These are phyloP conservation scores for Geotrichum phurueaensis DNA, from an alignment of 1,139 yeast genomes.

Conservation along the genomic window DNA sequence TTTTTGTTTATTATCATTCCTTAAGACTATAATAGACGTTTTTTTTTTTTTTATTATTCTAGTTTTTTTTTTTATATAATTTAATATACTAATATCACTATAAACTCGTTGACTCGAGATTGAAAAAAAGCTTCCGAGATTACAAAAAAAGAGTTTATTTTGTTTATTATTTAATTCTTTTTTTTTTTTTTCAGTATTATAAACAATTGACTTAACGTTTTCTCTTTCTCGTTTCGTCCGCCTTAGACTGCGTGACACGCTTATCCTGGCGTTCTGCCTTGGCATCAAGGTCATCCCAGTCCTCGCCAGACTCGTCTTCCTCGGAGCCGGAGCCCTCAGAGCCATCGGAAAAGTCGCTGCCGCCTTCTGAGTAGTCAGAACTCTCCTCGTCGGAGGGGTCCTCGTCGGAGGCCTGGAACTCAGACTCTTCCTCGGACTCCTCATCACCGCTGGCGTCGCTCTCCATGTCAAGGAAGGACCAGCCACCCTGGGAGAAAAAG, in stretches of 20 bases:
- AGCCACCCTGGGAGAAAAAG: conserved; percentile 82
- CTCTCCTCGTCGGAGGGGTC: conserved; percentile 29
- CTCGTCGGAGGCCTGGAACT: conserved; percentile 34
- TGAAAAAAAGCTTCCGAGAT: too few relatives aligned
- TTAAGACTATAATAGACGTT: neutral
- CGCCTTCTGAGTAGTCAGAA: conserved; percentile 26
- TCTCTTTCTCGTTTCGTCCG: conserved; percentile 17
- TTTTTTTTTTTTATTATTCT: neutral
- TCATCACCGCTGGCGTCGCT: conserved; percentile 52
- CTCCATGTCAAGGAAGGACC: conserved; percentile 74
- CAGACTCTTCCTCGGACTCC: conserved; percentile 38
- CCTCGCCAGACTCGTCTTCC: conserved; percentile 36
- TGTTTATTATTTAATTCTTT: neutral
- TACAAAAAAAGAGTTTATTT: neutral
- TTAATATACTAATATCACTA: too few relatives aligned
- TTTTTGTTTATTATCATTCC: too few relatives aligned
- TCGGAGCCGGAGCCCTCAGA: conserved; percentile 25
- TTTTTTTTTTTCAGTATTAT: neutral
- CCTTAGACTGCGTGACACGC: conserved; percentile 20
- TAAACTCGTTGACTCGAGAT: too few relatives aligned
- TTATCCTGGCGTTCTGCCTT: conserved; percentile 33
- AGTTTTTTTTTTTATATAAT: too few relatives aligned
- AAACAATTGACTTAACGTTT: conserved; percentile 10
- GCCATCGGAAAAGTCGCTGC: conserved; percentile 20
- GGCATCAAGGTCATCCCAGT: conserved; percentile 37